Evolutionary conservation across 2,329 filamentous ascomycete species (phyloP), one percentile per base, ranked within the genome.

Genomic region (Colletotrichum incanum): DNA sequence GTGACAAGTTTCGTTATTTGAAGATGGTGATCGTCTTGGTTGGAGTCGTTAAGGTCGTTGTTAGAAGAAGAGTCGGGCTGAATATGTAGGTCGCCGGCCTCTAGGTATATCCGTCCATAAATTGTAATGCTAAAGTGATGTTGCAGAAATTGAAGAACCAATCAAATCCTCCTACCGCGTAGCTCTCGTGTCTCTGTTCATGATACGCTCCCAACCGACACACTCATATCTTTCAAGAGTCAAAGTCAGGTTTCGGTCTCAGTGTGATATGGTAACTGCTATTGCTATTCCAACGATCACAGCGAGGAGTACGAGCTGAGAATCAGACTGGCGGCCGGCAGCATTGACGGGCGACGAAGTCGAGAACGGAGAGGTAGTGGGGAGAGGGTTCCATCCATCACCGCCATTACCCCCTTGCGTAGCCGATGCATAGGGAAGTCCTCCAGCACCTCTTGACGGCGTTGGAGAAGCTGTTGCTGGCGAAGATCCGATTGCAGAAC

Each of bases 31-130:
- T 28, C 18, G 37, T 41, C n/a, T n/a, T 16, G 45, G 23, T 31
- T 5, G 23, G 2, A 2, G 2, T 45, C 39, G 23, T 12, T 23
- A 45, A 37, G 26, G 23, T 52, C 26, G 49, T 56, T 3, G 26
- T 14, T 49, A 67, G 68, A 71, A 71, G 56, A 67, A 71, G 68
- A 71, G 63, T 71, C 47, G 18, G 63, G 68, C 68, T 61, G 68
- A 71, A 41, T 67, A 67, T 71, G 68, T 71, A 71, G 68, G 68
- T 71, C 68, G 68, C 68, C 68, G 68, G 68, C 68, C 68, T 71
- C 49, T 67, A 64, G 68, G 68, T 71, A 71, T 71, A 67, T 62
- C 41, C 68, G 63, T 71, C 68, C 39, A 49, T 71, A 56, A 62
- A 41, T 62, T 64, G 26, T 67, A 56, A 31, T 56, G 26, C 28